Evolutionary conservation across 805 yeast genomes (phyloP), one percentile per base, ranked within the genome.

Genomic region (Saturnispora ahearnii): DNA sequence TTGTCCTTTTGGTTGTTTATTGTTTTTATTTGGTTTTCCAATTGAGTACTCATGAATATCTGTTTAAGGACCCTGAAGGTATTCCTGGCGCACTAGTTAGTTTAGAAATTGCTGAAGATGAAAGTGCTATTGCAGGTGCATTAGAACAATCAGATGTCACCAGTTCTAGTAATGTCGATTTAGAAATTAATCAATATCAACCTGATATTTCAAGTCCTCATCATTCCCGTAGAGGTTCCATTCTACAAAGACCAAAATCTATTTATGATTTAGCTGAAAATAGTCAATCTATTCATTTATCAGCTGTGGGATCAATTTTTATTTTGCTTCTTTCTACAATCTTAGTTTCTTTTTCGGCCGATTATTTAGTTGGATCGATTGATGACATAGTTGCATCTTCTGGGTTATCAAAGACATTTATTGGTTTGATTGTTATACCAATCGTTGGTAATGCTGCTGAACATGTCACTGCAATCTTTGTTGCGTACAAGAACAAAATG

Each of bases 381-480:
- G 98, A 93, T 68, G 84, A 78, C 51, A 79, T 91, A 55, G 98
- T 93, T 34, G 86, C 73, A 51, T 70, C 80, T 30, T 80, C 95
- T 2, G 96, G 96, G 3, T 73, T 93, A 49, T 86, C 96, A 41
- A 90, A 91, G 76, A 89, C 98, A 0, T 93, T 93, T 60, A 88
- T 93, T 60, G 98, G 98, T 64, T 73, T 93, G 57, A 84, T 93
- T 58, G 80, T 93, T 43, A 84, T 93, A 54, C 99, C 99, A 38
- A 91, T 93, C 55, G 98, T 93, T 28, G 99, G 98, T 50, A 93
- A 93, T 61, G 99, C 99, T 3, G 98, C 98, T 11, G 99, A 93
- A 67, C 99, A 93, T 67, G 98, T 88, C 47, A 93, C 99, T 18
- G 96, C 98, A 3, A 84, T 93, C 34, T 77, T 88, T 54, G 98